phyloP scores from a whole-genome alignment of 129 eudicot species.

The Flaveria robusta region DNA sequence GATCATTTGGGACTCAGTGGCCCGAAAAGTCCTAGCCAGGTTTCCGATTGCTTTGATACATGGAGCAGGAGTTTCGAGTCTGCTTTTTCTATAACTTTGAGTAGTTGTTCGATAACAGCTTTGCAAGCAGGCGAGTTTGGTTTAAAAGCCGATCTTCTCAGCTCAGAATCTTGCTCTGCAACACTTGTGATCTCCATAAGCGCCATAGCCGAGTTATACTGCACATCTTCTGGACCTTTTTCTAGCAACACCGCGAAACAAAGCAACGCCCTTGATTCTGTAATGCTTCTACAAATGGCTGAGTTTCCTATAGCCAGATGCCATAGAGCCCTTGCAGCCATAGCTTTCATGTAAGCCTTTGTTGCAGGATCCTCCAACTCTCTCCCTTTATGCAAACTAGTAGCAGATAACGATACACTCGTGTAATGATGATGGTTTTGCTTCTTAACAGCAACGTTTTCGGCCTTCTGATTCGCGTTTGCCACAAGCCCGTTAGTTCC shows the following conservation, averaged over 20 bases:
- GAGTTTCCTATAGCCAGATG: conserved; percentile 36
- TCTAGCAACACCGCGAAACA: conserved; percentile 49
- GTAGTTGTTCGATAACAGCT: conserved; percentile 42
- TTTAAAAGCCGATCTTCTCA: conserved; percentile 39
- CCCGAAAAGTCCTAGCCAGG: conserved; percentile 45
- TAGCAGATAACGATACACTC: conserved; percentile 21
- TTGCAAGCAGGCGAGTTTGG: conserved; percentile 48
- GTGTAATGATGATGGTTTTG: conserved; percentile 37
- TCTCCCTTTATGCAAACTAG: conserved; percentile 43
- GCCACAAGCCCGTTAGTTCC: neutral
- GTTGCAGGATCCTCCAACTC: conserved; percentile 46
- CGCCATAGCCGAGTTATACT: conserved; percentile 51
- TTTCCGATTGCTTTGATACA: conserved; percentile 45
- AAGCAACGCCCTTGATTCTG: conserved; percentile 45
- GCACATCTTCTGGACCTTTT: conserved; percentile 45
- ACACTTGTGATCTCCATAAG: conserved; percentile 53
- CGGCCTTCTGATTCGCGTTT: conserved; percentile 22
- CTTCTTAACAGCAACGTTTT: conserved; percentile 31
- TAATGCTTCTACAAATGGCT: conserved; percentile 41
- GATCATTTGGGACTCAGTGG: conserved; percentile 44
- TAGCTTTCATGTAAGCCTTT: conserved; percentile 44
- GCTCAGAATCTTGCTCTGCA: conserved; percentile 45
- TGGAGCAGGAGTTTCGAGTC: conserved; percentile 40
- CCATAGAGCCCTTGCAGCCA: conserved; percentile 50
- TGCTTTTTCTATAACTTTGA: conserved; percentile 36